Evolutionary conservation across 2,329 filamentous ascomycete species (phyloP).

Genomic region (Alternaria sp.): DNA sequence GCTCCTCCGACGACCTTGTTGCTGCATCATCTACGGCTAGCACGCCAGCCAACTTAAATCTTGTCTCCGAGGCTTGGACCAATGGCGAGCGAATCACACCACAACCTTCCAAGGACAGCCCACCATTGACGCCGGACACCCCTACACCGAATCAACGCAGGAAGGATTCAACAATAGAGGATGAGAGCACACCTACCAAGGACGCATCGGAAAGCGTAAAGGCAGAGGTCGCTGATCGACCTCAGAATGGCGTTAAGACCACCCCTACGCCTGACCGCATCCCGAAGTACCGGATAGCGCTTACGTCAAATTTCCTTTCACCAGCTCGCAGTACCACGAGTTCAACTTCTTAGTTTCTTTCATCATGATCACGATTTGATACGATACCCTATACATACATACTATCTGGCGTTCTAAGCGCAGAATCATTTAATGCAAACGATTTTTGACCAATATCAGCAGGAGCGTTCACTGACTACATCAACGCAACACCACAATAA

Average conservation of each 20-base stretch:
- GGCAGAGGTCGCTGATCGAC: background rate
- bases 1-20: slow-evolving; percentile 46
- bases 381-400: slow-evolving; percentile 11
- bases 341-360: slow-evolving; percentile 1
- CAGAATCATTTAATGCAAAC: background rate
- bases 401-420: background rate
- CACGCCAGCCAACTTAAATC: slow-evolving; percentile 33
- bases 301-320: slow-evolving; percentile 38
- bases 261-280: slow-evolving; percentile 22
- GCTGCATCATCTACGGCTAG: slow-evolving; percentile 35
- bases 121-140: slow-evolving; percentile 27
- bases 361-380: background rate
- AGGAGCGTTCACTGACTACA: background rate
- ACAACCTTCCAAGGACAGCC: slow-evolving; percentile 19
- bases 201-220: slow-evolving; percentile 5
- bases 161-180: slow-evolving; percentile 14
- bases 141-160: slow-evolving; percentile 33
- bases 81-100: slow-evolving; percentile 25
- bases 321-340: slow-evolving; percentile 13
- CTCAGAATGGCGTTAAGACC: slow-evolving; percentile 6
- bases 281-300: slow-evolving; percentile 46
- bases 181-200: slow-evolving; percentile 15
- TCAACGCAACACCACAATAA: fast-evolving
- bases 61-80: slow-evolving; percentile 22
- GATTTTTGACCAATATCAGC: background rate